Percentiles rank a stretch among this genome's conserved stretches.
phyloP scores from a whole-genome alignment of 768 basidiomycete genomes.

The Crepidotus variabilis region DNA sequence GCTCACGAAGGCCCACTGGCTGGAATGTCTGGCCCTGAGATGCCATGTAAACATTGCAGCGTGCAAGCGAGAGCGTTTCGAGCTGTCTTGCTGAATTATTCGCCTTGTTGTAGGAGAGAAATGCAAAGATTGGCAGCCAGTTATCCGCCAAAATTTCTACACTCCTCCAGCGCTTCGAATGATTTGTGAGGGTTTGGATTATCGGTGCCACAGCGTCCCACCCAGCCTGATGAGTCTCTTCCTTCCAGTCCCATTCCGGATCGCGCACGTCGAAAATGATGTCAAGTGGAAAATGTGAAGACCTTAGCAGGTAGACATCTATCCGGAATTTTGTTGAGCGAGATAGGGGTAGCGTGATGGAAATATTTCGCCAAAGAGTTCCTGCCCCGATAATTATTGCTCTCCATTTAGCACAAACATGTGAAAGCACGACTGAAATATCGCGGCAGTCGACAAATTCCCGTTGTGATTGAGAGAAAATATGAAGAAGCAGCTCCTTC shows the following conservation, averaged over 20 bases:
- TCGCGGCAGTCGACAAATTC: constrained; percentile 11
- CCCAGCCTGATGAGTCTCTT: constrained; percentile 40
- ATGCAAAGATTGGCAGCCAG: constrained; percentile 54
- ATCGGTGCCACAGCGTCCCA: constrained; percentile 42
- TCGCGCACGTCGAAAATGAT: constrained; percentile 59
- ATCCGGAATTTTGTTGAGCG: constrained; percentile 32
- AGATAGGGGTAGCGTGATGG: constrained; percentile 41
- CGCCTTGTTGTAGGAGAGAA: constrained; percentile 37
- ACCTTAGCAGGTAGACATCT: constrained; percentile 39
- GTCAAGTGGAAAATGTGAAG: constrained; percentile 41
- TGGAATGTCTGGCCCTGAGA: constrained; percentile 38
- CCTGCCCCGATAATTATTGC: constrained; percentile 40
- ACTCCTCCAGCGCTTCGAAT: constrained; percentile 41
- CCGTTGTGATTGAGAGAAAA: constrained; percentile 26
- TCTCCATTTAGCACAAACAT: constrained; percentile 51
- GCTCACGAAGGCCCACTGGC: constrained; percentile 34
- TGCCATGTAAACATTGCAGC: constrained; percentile 59
- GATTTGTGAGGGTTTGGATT: constrained; percentile 40
- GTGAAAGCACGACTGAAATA: constrained; percentile 30
- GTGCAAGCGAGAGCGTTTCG: constrained; percentile 38
- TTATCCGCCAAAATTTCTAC: constrained; percentile 56
- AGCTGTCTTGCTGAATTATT: constrained; percentile 33
- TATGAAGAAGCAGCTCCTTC: constrained; percentile 29
- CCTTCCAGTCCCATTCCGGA: constrained; percentile 49
- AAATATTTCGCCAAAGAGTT: constrained; percentile 48